A percentile compares a stretch with the other conserved stretches of the same genome.
These are phyloP conservation scores for Climacium dendroides DNA, from an alignment of 225 moss, liverwort and hornwort species.

Conservation along the genomic window DNA sequence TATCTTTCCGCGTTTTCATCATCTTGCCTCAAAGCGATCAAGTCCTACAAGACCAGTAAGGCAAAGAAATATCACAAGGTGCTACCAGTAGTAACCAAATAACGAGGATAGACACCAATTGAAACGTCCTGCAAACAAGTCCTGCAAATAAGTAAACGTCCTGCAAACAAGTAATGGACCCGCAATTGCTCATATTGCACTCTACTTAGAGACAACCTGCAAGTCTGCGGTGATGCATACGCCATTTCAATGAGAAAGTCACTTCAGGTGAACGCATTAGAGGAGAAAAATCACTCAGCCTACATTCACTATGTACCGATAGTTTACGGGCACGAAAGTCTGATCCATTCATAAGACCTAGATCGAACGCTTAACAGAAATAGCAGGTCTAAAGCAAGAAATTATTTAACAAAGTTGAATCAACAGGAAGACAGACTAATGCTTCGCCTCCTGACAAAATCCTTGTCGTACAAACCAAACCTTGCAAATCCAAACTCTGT, in stretches of 20 bases:
- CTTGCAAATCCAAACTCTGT: not conserved
- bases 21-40: constrained; percentile 1
- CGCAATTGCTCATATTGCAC: not conserved
- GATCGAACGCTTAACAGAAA: not conserved
- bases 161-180: not conserved
- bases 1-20: constrained; percentile 27
- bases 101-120: not conserved
- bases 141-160: no score
- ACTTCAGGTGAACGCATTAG: not conserved
- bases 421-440: not conserved
- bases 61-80: not conserved
- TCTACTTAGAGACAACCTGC: not conserved
- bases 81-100: not conserved
- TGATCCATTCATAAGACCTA: not conserved
- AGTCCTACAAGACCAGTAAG: not conserved
- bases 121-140: not conserved
- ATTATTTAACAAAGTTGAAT: not conserved
- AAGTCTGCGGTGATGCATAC: not conserved
- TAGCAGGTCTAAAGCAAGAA: not conserved
- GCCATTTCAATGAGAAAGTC: not conserved
- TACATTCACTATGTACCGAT: not conserved
- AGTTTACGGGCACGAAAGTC: not conserved
- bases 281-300: not conserved
- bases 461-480: not conserved
- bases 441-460: not conserved